Base-by-base conservation (phyloP, 2,329 filamentous ascomycete genomes). In the Sporothrix euskadiensis region DNA sequence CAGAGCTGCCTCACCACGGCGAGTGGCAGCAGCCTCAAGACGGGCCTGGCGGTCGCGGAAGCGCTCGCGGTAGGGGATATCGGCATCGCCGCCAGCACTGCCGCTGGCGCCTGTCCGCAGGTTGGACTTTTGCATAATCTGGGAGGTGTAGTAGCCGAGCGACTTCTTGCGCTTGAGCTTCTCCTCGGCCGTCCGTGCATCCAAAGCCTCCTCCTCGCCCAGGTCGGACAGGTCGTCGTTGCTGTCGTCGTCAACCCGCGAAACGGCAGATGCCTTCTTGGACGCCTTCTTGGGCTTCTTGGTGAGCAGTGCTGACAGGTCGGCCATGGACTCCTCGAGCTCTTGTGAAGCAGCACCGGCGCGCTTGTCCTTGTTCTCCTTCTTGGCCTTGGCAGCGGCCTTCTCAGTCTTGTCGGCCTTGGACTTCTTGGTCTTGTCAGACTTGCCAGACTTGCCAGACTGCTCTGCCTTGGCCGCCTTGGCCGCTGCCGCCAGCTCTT, bases 101-200 rank as follows among this genome's bases (percentile, higher is more conserved):
- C 90, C 88, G 57, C 92, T 91, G 54, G 91, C 91, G 44, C 86
- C 89, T 6, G 90, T 89, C 72, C 93, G 93, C 81, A 93, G 94
- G 84, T 94, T 97, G 73, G 93, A 90, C 83, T 98, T 98, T 81
- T 98, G 95, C 39, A 93, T 92, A 77, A 99, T 96, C 81, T 99
- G 96, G 3, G 94, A 97, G 2, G 97, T 98, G 87, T 99, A 99
- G 86, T 99, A 99, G 75, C 94, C 92, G 73, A 99, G 88, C 76
- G 90, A 94, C 86, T 97, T 97, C 86, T 96, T 97, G 82, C 92
- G 92, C 74, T 89, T 88, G 0, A 91, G 92, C 83, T 99, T 99
- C 79, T 97, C 93, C 57, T 92, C 92, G 0, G 93, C 91, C 75
- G 95, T 90, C 75, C 90, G 88, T 12, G 90, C 89, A 71, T 94